Base-by-base conservation (phyloP, 1,284 basidiomycete species). In the Pyrrhoderma lamaoense region DNA sequence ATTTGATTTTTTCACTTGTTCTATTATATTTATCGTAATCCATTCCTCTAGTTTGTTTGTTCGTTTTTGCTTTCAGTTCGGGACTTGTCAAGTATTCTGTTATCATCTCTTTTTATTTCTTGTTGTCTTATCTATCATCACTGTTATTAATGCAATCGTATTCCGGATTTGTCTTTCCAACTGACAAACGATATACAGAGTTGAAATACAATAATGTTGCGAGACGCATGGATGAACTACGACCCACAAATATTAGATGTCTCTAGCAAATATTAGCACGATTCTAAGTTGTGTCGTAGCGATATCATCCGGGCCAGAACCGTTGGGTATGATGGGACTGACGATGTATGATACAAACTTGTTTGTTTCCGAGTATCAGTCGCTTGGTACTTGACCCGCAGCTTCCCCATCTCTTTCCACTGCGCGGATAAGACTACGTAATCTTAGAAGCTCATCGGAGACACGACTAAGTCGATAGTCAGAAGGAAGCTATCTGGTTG, bases 341-440 rank as follows among this genome's bases (percentile, higher is more conserved):
- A n/a, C n/a, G n/a, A n/a, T n/a, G n/a, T n/a, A n/a, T n/a, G n/a
- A n/a, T n/a, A n/a, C n/a, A n/a, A n/a, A n/a, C n/a, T n/a, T n/a
- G n/a, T n/a, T n/a, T n/a, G n/a, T n/a, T n/a, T n/a, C n/a, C 27
- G 11, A 31, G 27, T 31, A 11, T 31, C 11, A 31, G 27, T 31
- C 11, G 11, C 7, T 31, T 5, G 11, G 27, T 11, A 11, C 5
- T 39, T 18, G 38, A 21, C 19, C 34, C 27, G n/a, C 37, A 5
- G 3, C 19, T 37, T 52, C 51, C 42, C 36, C 44, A 18, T 37
- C 40, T 27, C 38, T 49, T 16, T 38, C 47, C 2, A 51, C 53
- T 5, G 67, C 67, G 58, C 78, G 81, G 77, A 89, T 87, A 38
- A 89, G 72, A 53, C 85, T 72, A 60, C 82, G 72, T 58, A 89